phyloP scores from a whole-genome alignment of 306 rosid species.

The Dryas octopetala region DNA sequence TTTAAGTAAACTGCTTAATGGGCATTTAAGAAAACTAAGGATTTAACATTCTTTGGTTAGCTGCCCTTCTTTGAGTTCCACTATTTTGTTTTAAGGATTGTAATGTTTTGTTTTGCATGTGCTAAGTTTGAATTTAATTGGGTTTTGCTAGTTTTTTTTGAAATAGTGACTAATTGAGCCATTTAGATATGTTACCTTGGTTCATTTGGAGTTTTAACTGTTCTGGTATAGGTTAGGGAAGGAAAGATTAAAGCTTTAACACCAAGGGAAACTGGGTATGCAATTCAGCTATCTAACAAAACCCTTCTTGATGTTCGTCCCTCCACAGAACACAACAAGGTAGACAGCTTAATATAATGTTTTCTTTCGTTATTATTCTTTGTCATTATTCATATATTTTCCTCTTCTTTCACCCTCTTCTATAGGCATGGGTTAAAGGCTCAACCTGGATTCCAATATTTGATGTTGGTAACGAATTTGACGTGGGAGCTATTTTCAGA shows the following conservation, averaged over 20 bases:
- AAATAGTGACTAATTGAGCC: not conserved
- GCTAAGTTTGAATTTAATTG: constrained; percentile 19
- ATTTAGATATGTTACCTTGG: not conserved
- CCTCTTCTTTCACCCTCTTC: constrained; percentile 20
- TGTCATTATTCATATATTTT: not conserved
- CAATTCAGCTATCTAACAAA: constrained; percentile 86
- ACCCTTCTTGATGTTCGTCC: constrained; percentile 94
- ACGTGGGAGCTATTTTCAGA: constrained; percentile 62
- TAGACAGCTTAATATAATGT: constrained; percentile 23
- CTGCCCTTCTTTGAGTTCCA: not conserved
- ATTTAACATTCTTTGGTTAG: not conserved
- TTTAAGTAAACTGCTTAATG: not conserved
- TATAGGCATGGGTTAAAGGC: constrained; percentile 92
- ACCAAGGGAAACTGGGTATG: constrained; percentile 92
- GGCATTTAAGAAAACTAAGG: not conserved
- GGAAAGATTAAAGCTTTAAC: constrained; percentile 75
- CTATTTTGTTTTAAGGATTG: not conserved
- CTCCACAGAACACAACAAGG: constrained; percentile 80
- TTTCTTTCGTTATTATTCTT: not conserved
- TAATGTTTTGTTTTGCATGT: not conserved
- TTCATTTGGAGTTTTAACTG: constrained; percentile 2
- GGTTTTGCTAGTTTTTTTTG: not conserved
- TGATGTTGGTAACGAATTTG: constrained; percentile 55
- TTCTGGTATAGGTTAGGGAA: constrained; percentile 61
- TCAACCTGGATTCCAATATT: constrained; percentile 91